phyloP scores from a whole-genome alignment of 2,329 filamentous ascomycete species.

The Paecilomyces sp. region DNA sequence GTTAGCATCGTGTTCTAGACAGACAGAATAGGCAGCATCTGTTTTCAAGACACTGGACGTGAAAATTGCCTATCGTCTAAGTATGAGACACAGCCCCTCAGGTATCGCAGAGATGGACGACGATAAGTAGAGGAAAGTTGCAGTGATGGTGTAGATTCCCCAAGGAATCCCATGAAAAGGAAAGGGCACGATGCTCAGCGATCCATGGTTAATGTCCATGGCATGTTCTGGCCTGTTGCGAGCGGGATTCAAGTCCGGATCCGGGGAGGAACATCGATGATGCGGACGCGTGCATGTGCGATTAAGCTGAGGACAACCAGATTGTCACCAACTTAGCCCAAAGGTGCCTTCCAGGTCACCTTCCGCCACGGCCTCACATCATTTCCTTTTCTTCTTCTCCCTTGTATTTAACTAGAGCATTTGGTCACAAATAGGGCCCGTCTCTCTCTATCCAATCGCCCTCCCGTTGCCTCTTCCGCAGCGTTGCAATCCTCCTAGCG shows the following conservation, averaged over 20 bases:
- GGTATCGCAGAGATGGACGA: background rate
- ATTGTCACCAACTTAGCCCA: background rate
- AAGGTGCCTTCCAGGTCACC: background rate
- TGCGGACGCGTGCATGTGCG: background rate
- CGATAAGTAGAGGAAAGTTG: background rate
- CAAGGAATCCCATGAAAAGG: background rate
- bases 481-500: background rate
- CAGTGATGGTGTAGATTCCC: background rate
- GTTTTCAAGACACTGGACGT: background rate
- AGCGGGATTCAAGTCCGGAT: background rate
- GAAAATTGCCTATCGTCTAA: background rate
- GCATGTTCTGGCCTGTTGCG: background rate
- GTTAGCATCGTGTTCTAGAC: background rate
- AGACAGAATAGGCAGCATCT: background rate
- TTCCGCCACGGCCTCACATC: background rate
- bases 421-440: background rate
- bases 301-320: background rate
- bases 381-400: slow-evolving; percentile 1
- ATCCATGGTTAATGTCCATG: background rate
- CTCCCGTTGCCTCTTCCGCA: background rate
- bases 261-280: slow-evolving; percentile 1
- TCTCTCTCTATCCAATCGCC: background rate
- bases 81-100: background rate
- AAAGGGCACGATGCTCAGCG: background rate
- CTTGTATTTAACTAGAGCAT: background rate